A percentile compares a stretch with the other conserved stretches of the same genome.
These are phyloP conservation scores for Fusarium proliferatum DNA, from an alignment of 2,329 filamentous ascomycete species.

Conservation along the genomic window DNA sequence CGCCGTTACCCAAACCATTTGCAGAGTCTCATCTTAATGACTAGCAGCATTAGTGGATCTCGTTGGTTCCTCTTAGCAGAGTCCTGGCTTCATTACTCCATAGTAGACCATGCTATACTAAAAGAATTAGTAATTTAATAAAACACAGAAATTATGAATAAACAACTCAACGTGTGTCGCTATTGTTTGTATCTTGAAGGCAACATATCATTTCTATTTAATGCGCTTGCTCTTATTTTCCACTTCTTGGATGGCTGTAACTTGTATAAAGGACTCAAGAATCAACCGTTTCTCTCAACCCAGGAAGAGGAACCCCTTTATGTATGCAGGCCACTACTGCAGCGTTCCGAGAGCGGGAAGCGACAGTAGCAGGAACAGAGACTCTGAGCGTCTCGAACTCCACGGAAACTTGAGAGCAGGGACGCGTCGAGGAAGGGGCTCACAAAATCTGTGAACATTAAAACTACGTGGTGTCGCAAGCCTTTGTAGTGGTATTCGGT, in stretches of 20 bases:
- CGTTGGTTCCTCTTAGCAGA: conserved; percentile 15
- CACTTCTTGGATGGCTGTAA: neutral
- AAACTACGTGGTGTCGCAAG: conserved; percentile 6
- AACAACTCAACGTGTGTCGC: conserved; percentile 6
- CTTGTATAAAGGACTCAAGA: neutral
- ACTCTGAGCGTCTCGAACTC: conserved; percentile 24
- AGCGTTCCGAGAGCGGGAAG: conserved; percentile 37
- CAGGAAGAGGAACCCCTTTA: conserved; percentile 30
- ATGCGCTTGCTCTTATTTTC: neutral
- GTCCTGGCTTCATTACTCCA: conserved; percentile 8
- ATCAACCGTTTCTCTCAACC: conserved; percentile 4
- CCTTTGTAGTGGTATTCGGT: conserved; percentile 19
- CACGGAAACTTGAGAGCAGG: conserved; percentile 6
- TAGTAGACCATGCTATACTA: neutral
- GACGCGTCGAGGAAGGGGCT: conserved; percentile 16
- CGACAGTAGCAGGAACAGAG: conserved; percentile 35
- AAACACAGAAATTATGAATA: conserved; percentile 5
- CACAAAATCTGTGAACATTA: conserved; percentile 15
- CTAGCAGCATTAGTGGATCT: conserved; percentile 33
- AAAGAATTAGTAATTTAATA: neutral
- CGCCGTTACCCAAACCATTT: conserved; percentile 41
- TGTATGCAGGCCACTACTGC: conserved; percentile 38
- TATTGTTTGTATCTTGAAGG: conserved; percentile 4
- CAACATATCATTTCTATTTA: neutral
- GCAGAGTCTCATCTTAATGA: conserved; percentile 45